Base-by-base conservation (phyloP, 352 stramenopile species). In the Thalassiosira ordinaria region DNA sequence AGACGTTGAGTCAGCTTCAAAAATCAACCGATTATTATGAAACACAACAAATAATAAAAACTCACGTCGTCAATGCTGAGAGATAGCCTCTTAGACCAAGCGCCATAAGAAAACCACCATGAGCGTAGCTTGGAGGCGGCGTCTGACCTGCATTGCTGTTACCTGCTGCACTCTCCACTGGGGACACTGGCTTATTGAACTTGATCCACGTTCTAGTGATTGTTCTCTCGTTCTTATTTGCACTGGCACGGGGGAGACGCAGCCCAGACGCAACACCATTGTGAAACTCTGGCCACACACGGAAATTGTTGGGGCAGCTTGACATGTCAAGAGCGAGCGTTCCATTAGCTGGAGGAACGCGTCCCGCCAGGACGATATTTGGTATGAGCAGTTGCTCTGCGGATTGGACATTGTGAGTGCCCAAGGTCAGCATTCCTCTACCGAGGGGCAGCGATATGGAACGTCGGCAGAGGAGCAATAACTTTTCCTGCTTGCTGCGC, bases 181-280 rank as follows among this genome's bases (percentile, higher is more conserved):
- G 51, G 66, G 22, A 91, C 82, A 53, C 89, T 91, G 96, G 96
- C 11, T 93, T 92, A 85, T 99, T 98, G 78, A 98, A 99, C 52
- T 98, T 96, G 68, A 99, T 98, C 97, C 97, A 99, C 46, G 97
- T 98, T 14, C 97, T 91, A 49, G 96, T 98, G 16, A 99, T 96
- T 14, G 95, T 90, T 20, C 80, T 87, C 24, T 89, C 92, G n/a
- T 82, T 52, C 22, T 65, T 49, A 16, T 57, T 14, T 52, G 52
- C 35, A 44, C 27, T 44, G 29, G 57, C 59, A 33, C 22, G 31
- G 35, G 82, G 80, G 1, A 99, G 89, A 3, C 96, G 90, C 22
- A 99, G 88, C 3, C 95, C 96, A 31, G 69, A 62, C 60, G 97
- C 97, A 37, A 97, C 98, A 22, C 97, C 97, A 78, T 99, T 99